A percentile compares a stretch with the other conserved stretches of the same genome.
Conservation (phyloP, 2,329 filamentous ascomycete species). For the Ophiostoma ulmi region DNA sequence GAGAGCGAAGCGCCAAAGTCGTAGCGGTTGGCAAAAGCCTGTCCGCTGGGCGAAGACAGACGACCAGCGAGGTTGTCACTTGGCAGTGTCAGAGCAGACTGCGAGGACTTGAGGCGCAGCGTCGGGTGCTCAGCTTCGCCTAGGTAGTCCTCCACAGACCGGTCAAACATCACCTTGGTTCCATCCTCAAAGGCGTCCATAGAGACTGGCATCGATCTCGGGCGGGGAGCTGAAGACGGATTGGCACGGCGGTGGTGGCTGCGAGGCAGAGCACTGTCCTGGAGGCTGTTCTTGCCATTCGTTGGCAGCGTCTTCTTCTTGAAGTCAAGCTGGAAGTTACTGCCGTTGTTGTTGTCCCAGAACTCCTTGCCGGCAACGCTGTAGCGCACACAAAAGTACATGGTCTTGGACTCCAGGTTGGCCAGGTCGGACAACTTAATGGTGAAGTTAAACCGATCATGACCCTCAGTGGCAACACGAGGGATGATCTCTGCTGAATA, state of each 20-base stretch:
- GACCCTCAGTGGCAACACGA: slow-evolving; percentile 56
- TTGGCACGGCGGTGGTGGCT: slow-evolving; percentile 55
- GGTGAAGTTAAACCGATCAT: slow-evolving; percentile 88
- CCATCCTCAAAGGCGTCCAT: slow-evolving; percentile 68
- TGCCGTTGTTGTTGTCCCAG: slow-evolving; percentile 87
- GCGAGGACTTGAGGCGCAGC: slow-evolving; percentile 65
- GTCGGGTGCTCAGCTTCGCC: slow-evolving; percentile 53
- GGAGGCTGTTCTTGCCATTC: slow-evolving; percentile 51
- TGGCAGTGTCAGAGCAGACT: slow-evolving; percentile 58
- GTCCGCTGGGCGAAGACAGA: slow-evolving; percentile 54
- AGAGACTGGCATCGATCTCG: slow-evolving; percentile 52
- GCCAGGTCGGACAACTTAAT: slow-evolving; percentile 89
- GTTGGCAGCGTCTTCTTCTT: slow-evolving; percentile 66
- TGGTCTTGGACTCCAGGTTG: slow-evolving; percentile 85
- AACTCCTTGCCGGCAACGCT: slow-evolving; percentile 75
- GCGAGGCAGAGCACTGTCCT: slow-evolving; percentile 48
- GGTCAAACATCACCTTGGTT: slow-evolving; percentile 54
- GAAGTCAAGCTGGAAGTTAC: slow-evolving; percentile 95
- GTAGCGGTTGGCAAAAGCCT: slow-evolving; percentile 87
- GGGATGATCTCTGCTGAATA: slow-evolving; percentile 73
- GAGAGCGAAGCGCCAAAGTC: slow-evolving; percentile 91
- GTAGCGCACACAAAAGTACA: slow-evolving; percentile 90
- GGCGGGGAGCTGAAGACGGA: slow-evolving; percentile 41
- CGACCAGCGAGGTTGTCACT: slow-evolving; percentile 55
- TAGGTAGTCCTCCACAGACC: slow-evolving; percentile 57